Evolutionary conservation across 805 yeast species (phyloP), one percentile per base, ranked within the genome.

Genomic region (Ogataea corticis): DNA sequence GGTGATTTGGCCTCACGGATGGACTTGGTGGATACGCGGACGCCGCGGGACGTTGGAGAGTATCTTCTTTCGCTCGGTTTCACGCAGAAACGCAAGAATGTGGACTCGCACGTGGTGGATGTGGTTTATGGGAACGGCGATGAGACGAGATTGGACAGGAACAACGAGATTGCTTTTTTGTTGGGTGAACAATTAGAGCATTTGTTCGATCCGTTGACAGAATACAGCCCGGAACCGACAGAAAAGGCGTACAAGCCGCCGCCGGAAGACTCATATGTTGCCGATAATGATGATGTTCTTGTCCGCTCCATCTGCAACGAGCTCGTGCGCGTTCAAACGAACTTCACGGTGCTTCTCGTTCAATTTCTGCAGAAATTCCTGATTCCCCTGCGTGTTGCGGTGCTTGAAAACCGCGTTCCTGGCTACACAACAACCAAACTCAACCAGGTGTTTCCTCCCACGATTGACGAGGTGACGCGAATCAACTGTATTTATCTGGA

Each of bases 391-490:
- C 74, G 98, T 54, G 79, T 86, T 13, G 74, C 75, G 46, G 89
- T 85, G 0, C 64, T 88, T 28, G 75, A 80, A 44, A 76, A 76
- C 1, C 74, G 75, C 32, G 63, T 82, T 5, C 70, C 75, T 3
- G 73, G 73, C 10, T 61, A 79, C 33, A 82, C 87, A 1, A 81
- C 86, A 2, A 65, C 83, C 2, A 80, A 81, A 53, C 72, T 91
- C 28, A 91, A 92, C 63, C 73, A 81, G 39, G 74, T 89, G 0
- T 90, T 92, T 59, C 97, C 98, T 2, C 97, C 97, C 0, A 92
- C 98, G 0, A 85, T 92, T 15, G 97, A 92, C 65, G 98, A 92
- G 67, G 83, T 92, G 14, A 87, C 96, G 10, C 75, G 97, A 58
- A 83, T 92, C 32, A 91, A 91, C 60, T 87, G 96, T 59, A 82